Evolutionary conservation across 495 filamentous ascomycete species (phyloP).

Genomic region (Cercophora sp.): DNA sequence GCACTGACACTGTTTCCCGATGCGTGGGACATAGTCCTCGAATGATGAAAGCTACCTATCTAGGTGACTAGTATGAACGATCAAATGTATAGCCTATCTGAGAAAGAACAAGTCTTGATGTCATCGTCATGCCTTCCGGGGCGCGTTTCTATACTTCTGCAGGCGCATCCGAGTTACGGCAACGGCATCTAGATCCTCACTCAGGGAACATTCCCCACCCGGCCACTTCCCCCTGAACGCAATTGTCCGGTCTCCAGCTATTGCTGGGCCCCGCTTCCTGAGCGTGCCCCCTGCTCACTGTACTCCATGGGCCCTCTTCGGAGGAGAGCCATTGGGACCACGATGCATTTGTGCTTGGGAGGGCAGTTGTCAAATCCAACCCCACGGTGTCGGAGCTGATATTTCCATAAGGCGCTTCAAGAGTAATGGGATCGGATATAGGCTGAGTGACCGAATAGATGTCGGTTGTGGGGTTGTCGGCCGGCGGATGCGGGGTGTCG

Average conservation of each 20-base stretch:
- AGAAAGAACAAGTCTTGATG: neutral
- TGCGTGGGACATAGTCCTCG: neutral
- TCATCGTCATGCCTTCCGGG: neutral
- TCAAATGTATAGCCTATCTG: neutral
- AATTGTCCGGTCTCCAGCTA: neutral
- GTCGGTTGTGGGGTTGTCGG: neutral
- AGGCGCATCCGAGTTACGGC: too few species aligned
- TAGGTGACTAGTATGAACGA: neutral
- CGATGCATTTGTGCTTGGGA: neutral
- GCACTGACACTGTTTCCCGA: slow-evolving; percentile 15
- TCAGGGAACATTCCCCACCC: neutral
- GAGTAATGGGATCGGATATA: neutral
- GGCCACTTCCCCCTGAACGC: neutral
- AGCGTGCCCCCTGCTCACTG: neutral
- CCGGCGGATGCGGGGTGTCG: neutral
- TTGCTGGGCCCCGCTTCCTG: neutral
- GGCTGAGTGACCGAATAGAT: neutral
- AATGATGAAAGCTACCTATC: neutral
- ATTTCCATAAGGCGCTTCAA: neutral
- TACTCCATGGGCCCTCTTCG: neutral
- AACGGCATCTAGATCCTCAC: neutral
- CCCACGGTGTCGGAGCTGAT: neutral
- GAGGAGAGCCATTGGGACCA: neutral
- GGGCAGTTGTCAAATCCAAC: neutral
- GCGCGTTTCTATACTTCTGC: too few species aligned